phyloP scores from a whole-genome alignment of 306 rosid species.

The Trichosanthes truncata region DNA sequence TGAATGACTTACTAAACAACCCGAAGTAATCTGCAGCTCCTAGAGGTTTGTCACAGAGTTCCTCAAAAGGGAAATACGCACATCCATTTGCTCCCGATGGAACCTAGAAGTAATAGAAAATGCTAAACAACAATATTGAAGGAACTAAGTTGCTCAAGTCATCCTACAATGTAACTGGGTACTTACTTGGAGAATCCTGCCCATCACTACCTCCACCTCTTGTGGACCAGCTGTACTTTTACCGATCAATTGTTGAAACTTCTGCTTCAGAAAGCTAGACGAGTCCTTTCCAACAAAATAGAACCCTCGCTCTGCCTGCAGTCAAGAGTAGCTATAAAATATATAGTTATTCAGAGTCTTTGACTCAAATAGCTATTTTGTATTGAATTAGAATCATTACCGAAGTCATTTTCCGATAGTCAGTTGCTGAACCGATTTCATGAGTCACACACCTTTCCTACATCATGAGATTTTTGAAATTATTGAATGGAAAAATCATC shows the following conservation, averaged over 20 bases:
- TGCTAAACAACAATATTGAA: conserved; percentile 3
- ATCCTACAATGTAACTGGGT: conserved; percentile 2
- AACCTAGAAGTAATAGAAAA: conserved; percentile 34
- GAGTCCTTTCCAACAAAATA: conserved; percentile 64
- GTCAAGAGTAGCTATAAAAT: conserved; percentile 22
- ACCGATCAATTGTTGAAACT: conserved; percentile 66
- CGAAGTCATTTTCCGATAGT: conserved; percentile 90
- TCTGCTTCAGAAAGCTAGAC: conserved; percentile 46
- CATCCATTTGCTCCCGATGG: conserved; percentile 83
- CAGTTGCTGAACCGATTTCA: conserved; percentile 81
- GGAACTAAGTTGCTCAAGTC: neutral
- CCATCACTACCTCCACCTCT: conserved; percentile 90
- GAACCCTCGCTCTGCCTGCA: conserved; percentile 78
- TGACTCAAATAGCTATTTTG: neutral
- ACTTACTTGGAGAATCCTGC: conserved; percentile 66
- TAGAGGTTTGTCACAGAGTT: conserved; percentile 82
- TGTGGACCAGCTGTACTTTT: conserved; percentile 42
- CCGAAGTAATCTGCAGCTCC: conserved; percentile 98
- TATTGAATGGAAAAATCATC: neutral
- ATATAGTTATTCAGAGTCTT: neutral
- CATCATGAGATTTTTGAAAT: conserved; percentile 11
- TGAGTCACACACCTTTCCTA: conserved; percentile 82
- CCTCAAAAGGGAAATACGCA: conserved; percentile 77
- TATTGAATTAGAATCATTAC: conserved; percentile 28
- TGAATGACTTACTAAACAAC: conserved; percentile 61